Evolutionary conservation across 2,329 filamentous ascomycete species (phyloP), one percentile per base, ranked within the genome.

Genomic region (Diatrype stigma): DNA sequence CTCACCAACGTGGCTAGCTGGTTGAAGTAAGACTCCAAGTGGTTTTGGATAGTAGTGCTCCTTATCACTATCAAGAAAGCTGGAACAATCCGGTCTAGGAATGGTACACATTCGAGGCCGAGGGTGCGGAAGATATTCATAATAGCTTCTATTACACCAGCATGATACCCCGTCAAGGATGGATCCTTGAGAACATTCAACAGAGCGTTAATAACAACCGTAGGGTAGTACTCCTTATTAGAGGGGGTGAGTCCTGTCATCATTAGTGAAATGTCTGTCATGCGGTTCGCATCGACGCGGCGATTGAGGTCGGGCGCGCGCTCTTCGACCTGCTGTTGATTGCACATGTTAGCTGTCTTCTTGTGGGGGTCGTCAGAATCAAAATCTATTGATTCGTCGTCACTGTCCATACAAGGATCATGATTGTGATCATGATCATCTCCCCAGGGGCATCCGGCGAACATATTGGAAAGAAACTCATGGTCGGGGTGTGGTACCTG

Each of bases 111-210:
- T 67, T 97, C 96, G 60, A 99, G 74, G 2, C 94, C 94, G 54
- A 99, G 80, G 0, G 95, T 99, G 60, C 94, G 89, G 72, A 99
- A 99, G 52, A 99, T 99, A 60, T 90, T 96, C 85, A 99, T 97
- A 61, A 99, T 95, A 5, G 94, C 94, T 67, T 97, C 94, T 47
- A 99, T 94, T 14, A 97, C 93, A 11, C 87, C 85, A 3, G 91
- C 93, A 63, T 99, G 95, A 62, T 96, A 93, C 63, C 95, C 89
- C 12, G 87, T 83, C 4, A 99, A 77, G 0, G 94, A 97, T 23
- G 86, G 85, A 60, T 99, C 94, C 63, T 93, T 95, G 34, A 99
- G 73, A 58, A 99, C 92, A 51, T 91, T 87, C 63, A 99, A 84
- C 11, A 99, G 79, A 2, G 94, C 95, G 63, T 96, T 96, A 66